phyloP scores from a whole-genome alignment of 2,329 filamentous ascomycete species.

The Monilinia fructigena region DNA sequence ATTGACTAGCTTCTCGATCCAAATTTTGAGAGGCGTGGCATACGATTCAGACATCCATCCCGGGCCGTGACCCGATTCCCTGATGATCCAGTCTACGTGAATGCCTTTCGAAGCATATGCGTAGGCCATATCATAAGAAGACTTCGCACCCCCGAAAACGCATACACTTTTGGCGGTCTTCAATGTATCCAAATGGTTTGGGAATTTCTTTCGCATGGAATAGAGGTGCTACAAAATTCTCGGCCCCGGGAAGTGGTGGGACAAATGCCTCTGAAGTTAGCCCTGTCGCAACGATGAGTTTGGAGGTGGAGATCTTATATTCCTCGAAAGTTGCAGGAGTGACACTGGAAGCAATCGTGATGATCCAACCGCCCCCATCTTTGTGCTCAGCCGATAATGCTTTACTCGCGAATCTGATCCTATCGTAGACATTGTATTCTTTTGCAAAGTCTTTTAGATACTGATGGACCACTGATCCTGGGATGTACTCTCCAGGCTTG shows the following conservation, averaged over 20 bases:
- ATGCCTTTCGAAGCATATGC: conserved; percentile 56
- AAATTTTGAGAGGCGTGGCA: conserved; percentile 66
- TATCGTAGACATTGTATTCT: conserved; percentile 50
- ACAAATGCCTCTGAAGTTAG: conserved; percentile 52
- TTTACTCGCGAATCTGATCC: conserved; percentile 51
- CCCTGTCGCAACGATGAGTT: conserved; percentile 56
- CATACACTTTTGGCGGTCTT: conserved; percentile 47
- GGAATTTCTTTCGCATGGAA: conserved; percentile 52
- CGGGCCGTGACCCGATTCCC: conserved; percentile 57
- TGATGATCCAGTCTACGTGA: conserved; percentile 60
- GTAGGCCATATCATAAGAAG: conserved; percentile 64
- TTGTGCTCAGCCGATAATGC: conserved; percentile 49
- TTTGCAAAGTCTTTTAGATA: conserved; percentile 58
- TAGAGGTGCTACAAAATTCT: conserved; percentile 47
- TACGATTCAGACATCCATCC: conserved; percentile 58
- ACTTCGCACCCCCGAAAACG: conserved; percentile 63
- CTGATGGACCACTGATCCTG: conserved; percentile 53
- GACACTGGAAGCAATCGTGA: conserved; percentile 35
- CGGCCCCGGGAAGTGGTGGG: conserved; percentile 49
- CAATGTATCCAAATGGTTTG: conserved; percentile 44
- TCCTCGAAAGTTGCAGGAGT: conserved; percentile 22
- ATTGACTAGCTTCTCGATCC: conserved; percentile 65
- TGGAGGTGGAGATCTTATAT: conserved; percentile 42
- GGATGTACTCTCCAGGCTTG: conserved; percentile 55
- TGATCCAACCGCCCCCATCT: conserved; percentile 45